Conservation (phyloP, 495 filamentous ascomycete genomes). For the Cetradonia linearis region DNA sequence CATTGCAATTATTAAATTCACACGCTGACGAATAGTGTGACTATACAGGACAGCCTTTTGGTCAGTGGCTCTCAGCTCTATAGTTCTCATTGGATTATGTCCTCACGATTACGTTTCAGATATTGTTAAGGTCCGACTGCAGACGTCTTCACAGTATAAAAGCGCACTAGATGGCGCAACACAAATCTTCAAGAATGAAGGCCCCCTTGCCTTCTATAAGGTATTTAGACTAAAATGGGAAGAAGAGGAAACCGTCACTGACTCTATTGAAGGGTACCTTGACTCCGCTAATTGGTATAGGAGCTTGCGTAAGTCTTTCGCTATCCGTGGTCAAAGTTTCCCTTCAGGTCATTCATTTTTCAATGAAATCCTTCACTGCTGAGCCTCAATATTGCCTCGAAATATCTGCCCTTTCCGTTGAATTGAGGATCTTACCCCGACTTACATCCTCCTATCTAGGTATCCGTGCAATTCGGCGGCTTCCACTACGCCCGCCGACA, state of each 20-base stretch:
- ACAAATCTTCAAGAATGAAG: slow-evolving; percentile 80
- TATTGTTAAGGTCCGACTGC: slow-evolving; percentile 95
- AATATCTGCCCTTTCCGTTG: not conserved
- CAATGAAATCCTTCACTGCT: too few species aligned
- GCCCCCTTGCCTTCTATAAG: slow-evolving; percentile 91
- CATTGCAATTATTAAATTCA: not conserved
- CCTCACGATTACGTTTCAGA: slow-evolving; percentile 37
- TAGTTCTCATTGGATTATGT: not conserved
- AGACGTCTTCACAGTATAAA: slow-evolving; percentile 73
- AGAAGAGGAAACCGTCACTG: not conserved
- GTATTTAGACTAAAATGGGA: slow-evolving; percentile 10
- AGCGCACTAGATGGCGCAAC: slow-evolving; percentile 69
- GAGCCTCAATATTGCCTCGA: not conserved
- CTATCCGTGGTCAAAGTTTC: slow-evolving; percentile 48
- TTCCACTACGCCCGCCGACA: slow-evolving; percentile 86
- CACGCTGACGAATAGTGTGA: not conserved
- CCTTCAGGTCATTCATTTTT: slow-evolving; percentile 54
- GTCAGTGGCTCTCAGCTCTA: slow-evolving; percentile 31
- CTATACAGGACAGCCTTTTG: slow-evolving; percentile 78
- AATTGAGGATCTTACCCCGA: not conserved
- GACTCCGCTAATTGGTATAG: slow-evolving; percentile 92
- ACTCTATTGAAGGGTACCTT: slow-evolving; percentile 54
- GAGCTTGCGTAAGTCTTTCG: slow-evolving; percentile 63
- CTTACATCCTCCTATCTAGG: slow-evolving; percentile 29
- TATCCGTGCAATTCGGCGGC: slow-evolving; percentile 93